Evolutionary conservation across 257 asterid species (phyloP), one percentile per base, ranked within the genome.

Genomic region (Solanum boliviense): DNA sequence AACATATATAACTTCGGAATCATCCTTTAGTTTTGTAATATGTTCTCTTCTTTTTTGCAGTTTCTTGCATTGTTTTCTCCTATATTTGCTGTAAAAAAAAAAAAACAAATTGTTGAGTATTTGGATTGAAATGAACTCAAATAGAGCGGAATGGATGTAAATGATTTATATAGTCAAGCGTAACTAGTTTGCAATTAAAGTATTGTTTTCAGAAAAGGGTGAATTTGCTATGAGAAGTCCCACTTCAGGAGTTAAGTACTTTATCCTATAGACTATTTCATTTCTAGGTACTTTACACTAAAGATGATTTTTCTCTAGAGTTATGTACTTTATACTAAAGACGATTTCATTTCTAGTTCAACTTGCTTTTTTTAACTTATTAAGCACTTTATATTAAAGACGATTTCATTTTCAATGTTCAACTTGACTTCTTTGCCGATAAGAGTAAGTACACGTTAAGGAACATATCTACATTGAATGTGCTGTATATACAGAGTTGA

Each of bases 1-100:
- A 78, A 84, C 89, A 70, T 70, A 79, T 82, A 34, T 29, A 65
- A 89, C 87, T 90, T 52, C 25, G 60, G 87, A 84, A 38, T 83
- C 87, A 3, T 79, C 88, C 74, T 44, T 36, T 71, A 52, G 68
- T 29, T 84, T 56, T 84, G 58, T 65, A 71, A 58, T 70, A 31
- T 62, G 68, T 25, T 25, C 84, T 71, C 67, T 58, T 58, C n/a
- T 58, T 58, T 65, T 65, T 83, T 87, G 87, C 84, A 38, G 71
- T n/a, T 31, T 52, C 58, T 88, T 35, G 83, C 87, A 39, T 21
- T 84, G 29, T 48, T 79, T 18, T 25, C 10, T 27, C 41, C 29
- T 82, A 18, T 48, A 82, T 82, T 81, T 48, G 86, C 8, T 82
- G 86, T 81, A 18, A 46, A 48, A 74, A 48, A 25, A 39, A 13